Conservation (phyloP, 179 eudicot genomes). For the Spinacia oleracea region DNA sequence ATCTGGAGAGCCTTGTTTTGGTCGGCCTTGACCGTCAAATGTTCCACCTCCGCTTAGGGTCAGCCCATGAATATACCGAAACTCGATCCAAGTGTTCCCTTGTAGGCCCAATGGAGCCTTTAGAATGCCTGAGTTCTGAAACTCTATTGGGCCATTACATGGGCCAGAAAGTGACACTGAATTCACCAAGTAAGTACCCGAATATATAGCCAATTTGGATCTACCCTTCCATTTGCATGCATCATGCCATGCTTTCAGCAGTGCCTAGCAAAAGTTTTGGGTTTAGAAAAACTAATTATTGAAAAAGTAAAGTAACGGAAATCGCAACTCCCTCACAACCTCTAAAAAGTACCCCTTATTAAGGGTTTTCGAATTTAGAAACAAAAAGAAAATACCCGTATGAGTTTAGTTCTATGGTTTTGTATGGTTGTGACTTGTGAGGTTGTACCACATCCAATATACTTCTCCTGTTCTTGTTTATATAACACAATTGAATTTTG, state of each 20-base stretch:
- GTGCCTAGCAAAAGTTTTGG: conserved; percentile 38
- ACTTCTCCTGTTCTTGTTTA: no score
- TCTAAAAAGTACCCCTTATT: no score
- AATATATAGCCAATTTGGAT: conserved; percentile 36
- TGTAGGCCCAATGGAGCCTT: conserved; percentile 40
- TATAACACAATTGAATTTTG: no score
- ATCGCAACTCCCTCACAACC: no score
- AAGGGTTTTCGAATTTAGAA: no score
- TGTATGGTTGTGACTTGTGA: no score
- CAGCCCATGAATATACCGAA: conserved; percentile 43
- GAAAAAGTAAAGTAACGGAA: background rate
- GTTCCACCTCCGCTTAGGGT: conserved; percentile 50
- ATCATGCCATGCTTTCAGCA: conserved; percentile 53
- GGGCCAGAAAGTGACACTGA: conserved; percentile 45
- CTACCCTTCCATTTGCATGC: conserved; percentile 48
- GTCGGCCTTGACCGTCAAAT: conserved; percentile 51
- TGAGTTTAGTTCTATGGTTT: no score
- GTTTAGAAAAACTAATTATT: background rate
- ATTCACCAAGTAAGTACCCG: conserved; percentile 41
- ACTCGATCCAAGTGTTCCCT: conserved; percentile 41
- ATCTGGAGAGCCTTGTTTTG: conserved; percentile 24
- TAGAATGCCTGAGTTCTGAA: conserved; percentile 40
- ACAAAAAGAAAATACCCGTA: no score
- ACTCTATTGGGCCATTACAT: conserved; percentile 37
- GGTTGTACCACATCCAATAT: no score